These are phyloP conservation scores for Neolentinus lepideus DNA, from an alignment of 1,284 basidiomycete genomes.

Conservation along the genomic window DNA sequence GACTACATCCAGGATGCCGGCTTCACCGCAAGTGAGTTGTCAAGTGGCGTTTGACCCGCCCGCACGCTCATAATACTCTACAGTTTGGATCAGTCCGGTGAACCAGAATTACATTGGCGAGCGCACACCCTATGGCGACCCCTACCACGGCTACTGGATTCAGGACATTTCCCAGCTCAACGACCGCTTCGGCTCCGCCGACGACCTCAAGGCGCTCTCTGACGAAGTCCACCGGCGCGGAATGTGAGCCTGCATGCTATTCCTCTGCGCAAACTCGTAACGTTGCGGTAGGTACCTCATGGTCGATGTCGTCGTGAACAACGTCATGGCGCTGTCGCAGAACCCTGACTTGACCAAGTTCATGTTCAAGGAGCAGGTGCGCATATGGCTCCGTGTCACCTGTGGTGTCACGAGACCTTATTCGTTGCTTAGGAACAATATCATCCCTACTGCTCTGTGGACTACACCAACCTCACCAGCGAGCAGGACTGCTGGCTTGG, in stretches of 20 bases:
- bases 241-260: slow-evolving; percentile 40
- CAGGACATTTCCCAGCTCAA: slow-evolving; percentile 62
- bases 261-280: neutral
- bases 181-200: slow-evolving; percentile 59
- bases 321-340: slow-evolving; percentile 56
- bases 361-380: slow-evolving; percentile 53
- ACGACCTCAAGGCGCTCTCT: slow-evolving; percentile 65
- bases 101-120: slow-evolving; percentile 69
- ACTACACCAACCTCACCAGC: slow-evolving; percentile 56
- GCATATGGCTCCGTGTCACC: slow-evolving; percentile 1
- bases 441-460: slow-evolving; percentile 64
- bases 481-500: slow-evolving; percentile 76
- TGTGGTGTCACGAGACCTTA: neutral
- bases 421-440: slow-evolving; percentile 37
- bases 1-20: slow-evolving; percentile 63
- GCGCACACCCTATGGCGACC: slow-evolving; percentile 57
- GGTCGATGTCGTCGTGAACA: slow-evolving; percentile 78
- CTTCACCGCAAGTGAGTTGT: slow-evolving; percentile 1
- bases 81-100: slow-evolving; percentile 63
- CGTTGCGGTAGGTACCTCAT: slow-evolving; percentile 49
- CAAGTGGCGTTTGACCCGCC: neutral
- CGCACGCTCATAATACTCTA: slow-evolving; percentile 2
- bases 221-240: slow-evolving; percentile 60
- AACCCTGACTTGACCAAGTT: slow-evolving; percentile 52
- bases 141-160: slow-evolving; percentile 69